Evolutionary conservation across 2,329 filamentous ascomycete genomes (phyloP).

Genomic region (Sphaerostilbella broomeana): DNA sequence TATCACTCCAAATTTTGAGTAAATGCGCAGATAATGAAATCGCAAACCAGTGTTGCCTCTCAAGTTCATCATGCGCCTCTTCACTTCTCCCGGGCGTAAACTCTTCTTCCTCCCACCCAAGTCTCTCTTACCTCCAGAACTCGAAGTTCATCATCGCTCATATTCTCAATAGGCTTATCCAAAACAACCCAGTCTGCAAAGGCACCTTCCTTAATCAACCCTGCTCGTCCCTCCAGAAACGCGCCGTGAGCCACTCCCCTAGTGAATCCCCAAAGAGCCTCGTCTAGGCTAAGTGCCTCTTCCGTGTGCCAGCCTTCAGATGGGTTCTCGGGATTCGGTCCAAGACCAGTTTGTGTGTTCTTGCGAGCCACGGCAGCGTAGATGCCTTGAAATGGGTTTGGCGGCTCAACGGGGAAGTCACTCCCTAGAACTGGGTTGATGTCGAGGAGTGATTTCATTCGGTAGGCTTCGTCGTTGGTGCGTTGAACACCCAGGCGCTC

Average conservation of each 20-base stretch:
- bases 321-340: conserved; percentile 40
- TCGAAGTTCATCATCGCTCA: conserved; percentile 47
- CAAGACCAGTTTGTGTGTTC: conserved; percentile 50
- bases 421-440: conserved; percentile 54
- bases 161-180: conserved; percentile 46
- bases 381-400: conserved; percentile 60
- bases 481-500: conserved; percentile 51
- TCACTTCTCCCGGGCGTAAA: conserved; percentile 29
- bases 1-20: too few species aligned
- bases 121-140: conserved; percentile 55
- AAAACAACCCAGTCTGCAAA: conserved; percentile 68
- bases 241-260: conserved; percentile 51
- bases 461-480: conserved; percentile 52
- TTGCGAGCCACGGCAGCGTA: conserved; percentile 60
- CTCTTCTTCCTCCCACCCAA: conserved; percentile 55
- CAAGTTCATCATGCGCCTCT: too few species aligned
- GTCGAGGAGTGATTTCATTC: conserved; percentile 56
- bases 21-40: too few species aligned
- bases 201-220: conserved; percentile 52
- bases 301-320: conserved; percentile 51
- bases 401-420: conserved; percentile 66
- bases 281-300: conserved; percentile 50
- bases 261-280: conserved; percentile 59
- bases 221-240: conserved; percentile 53
- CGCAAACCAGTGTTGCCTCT: too few species aligned